These are phyloP conservation scores for Clathrospora elynae DNA, from an alignment of 2,329 filamentous ascomycete genomes.

Conservation along the genomic window DNA sequence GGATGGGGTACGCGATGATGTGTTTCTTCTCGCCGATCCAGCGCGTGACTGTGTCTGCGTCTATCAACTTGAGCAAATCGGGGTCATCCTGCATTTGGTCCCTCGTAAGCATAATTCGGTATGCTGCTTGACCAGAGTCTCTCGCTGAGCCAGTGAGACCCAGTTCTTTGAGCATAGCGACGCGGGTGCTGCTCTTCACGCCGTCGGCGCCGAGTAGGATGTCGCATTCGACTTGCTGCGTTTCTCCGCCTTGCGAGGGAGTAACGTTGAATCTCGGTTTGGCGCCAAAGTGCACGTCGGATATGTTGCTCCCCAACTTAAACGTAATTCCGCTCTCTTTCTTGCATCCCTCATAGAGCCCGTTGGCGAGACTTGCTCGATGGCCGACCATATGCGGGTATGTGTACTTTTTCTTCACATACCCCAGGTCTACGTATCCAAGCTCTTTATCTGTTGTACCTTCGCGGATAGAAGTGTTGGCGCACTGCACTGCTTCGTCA, in stretches of 20 bases:
- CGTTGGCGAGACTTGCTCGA: conserved; percentile 70
- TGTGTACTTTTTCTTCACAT: conserved; percentile 70
- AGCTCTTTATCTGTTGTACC: conserved; percentile 72
- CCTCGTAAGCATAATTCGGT: conserved; percentile 76
- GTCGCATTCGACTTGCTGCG: conserved; percentile 59
- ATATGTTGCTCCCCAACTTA: conserved; percentile 65
- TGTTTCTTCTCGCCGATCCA: conserved; percentile 79
- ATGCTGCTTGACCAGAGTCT: conserved; percentile 77
- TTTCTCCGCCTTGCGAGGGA: conserved; percentile 59
- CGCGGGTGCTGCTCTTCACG: conserved; percentile 55
- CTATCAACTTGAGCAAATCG: conserved; percentile 69
- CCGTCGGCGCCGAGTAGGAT: conserved; percentile 55
- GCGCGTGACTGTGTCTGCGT: conserved; percentile 69
- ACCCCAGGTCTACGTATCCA: conserved; percentile 69
- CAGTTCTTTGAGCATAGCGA: conserved; percentile 60
- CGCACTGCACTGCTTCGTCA: conserved; percentile 71
- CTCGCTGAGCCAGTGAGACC: conserved; percentile 61
- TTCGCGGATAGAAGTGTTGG: conserved; percentile 74
- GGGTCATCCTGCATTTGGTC: conserved; percentile 69
- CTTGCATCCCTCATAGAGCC: conserved; percentile 72
- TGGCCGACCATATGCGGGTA: conserved; percentile 83
- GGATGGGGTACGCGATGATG: conserved; percentile 78
- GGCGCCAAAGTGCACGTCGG: conserved; percentile 61
- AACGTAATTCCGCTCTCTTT: conserved; percentile 67
- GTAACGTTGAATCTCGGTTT: conserved; percentile 64